Evolutionary conservation across 106 monocot species (phyloP), one percentile per base, ranked within the genome.

Genomic region (Agapanthus africanus): DNA sequence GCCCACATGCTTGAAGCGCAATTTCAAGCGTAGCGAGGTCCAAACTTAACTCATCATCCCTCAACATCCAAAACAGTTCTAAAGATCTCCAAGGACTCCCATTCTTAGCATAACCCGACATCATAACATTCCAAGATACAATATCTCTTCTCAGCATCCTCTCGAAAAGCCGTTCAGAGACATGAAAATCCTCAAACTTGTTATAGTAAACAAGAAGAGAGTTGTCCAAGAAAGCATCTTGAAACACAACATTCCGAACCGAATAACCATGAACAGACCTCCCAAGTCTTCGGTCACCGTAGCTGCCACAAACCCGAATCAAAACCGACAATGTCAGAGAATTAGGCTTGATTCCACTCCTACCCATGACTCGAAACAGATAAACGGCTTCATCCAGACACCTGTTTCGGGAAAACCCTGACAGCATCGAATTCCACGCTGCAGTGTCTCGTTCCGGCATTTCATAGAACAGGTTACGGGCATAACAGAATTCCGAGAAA

Each of bases 61-160:
- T 77, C 70, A 78, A 39, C 14, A 54, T 4, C 34, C 37, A 15
- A 47, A 70, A 41, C 22, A 10, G 9, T 35, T 70, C 54, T 1
- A 86, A 71, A 54, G 82, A 73, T 39, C 54, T 26, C 41, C 70
- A 59, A 59, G 65, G 57, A 32, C 35, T 7, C 6, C 72, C 75
- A 68, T 37, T 71, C 33, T 54, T 41, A 3, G 21, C 31, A 42
- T 76, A 79, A 7, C 81, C 81, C 0, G 79, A 47, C 4, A 86
- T 79, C 86, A 86, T 81, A 26, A 71, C 75, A 73, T 86, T 86
- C 81, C 79, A 86, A 32, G 79, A 59, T 3, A 82, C 81, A 4
- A 70, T 54, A 68, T 86, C 73, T 50, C 79, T 65, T 21, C 8
- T 41, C 6, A 0, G 2, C 65, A 86, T 76, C 25, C 69, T 70